Base-by-base conservation (phyloP, 2,329 filamentous ascomycete species). In the Phaeosphaeria sp. region DNA sequence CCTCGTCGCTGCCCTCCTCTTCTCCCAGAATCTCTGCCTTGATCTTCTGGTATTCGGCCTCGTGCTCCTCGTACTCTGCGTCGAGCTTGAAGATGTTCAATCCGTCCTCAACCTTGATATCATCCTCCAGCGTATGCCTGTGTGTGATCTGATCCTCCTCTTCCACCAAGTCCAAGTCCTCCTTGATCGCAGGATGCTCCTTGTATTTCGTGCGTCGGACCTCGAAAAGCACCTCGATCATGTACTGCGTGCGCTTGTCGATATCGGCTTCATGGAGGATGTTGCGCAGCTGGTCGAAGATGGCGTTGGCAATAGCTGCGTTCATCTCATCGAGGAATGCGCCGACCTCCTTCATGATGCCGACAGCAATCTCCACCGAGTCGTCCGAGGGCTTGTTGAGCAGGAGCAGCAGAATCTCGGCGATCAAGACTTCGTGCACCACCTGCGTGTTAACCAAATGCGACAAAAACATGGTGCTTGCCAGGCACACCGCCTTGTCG, bases 61-160 rank as follows among this genome's bases (percentile, higher is more conserved):
- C 94, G 61, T 97, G 89, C 69, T 91, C 89, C 77, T 97, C 92
- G 85, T 91, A 99, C 27, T 97, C 86, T 0, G 91, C 71, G 72
- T 99, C 95, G 66, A 89, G 93, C 74, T 97, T 98, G 86, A 99
- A 99, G 58, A 99, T 89, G 72, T 99, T 99, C 52, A 98, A 83
- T 0, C 87, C 86, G 68, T 98, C 93, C 75, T 97, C 89, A 0
- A 92, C 68, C 49, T 95, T 90, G 53, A 97, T 84, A 39, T 93
- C 93, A 64, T 68, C 69, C 59, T 97, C 91, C 27, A 99, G 79
- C 49, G 90, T 89, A 49, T 92, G 83, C 55, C 88, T 86, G 79
- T 99, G 95, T 1, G 95, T 98, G 69, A 98, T 96, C 75, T 98
- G 95, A 73, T 99, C 95, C 77, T 98, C 94, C 78, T 99, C 95